phyloP scores from a whole-genome alignment of 163 green algal genomes.

The Volvox carteri region DNA sequence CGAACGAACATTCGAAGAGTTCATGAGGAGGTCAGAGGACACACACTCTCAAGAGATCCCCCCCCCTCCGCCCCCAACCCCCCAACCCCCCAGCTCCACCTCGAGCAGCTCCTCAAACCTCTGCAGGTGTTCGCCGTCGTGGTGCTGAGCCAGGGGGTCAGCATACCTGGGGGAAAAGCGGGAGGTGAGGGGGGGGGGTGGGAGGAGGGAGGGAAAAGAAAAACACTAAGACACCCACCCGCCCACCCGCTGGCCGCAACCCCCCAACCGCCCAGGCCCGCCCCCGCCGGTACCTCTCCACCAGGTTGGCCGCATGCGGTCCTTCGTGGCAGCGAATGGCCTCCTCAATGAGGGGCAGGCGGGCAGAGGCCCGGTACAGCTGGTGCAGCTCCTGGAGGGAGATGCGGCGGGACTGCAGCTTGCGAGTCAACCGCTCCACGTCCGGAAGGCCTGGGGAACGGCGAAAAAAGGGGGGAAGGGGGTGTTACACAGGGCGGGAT shows the following conservation, averaged over 20 bases:
- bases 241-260: no score
- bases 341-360: constrained; percentile 83
- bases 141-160: constrained; percentile 71
- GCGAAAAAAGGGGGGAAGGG: background rate
- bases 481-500: background rate
- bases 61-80: background rate
- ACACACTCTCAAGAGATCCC: no score
- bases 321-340: constrained; percentile 76
- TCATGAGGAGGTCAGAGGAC: no score
- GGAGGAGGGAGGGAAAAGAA: background rate
- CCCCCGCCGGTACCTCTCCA: constrained; percentile 57
- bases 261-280: no score
- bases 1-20: no score
- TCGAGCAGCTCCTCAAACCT: constrained; percentile 97
- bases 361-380: constrained; percentile 89
- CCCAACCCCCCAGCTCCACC: background rate
- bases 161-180: constrained; percentile 79
- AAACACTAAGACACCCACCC: no score
- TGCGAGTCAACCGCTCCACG: constrained; percentile 90
- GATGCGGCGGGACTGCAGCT: constrained; percentile 84
- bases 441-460: constrained; percentile 89
- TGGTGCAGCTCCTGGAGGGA: constrained; percentile 91
- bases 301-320: constrained; percentile 70
- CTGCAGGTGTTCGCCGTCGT: constrained; percentile 87
- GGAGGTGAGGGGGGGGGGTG: background rate